Base-by-base conservation (phyloP, 306 rosid genomes). In the Ochetophila trinervis region DNA sequence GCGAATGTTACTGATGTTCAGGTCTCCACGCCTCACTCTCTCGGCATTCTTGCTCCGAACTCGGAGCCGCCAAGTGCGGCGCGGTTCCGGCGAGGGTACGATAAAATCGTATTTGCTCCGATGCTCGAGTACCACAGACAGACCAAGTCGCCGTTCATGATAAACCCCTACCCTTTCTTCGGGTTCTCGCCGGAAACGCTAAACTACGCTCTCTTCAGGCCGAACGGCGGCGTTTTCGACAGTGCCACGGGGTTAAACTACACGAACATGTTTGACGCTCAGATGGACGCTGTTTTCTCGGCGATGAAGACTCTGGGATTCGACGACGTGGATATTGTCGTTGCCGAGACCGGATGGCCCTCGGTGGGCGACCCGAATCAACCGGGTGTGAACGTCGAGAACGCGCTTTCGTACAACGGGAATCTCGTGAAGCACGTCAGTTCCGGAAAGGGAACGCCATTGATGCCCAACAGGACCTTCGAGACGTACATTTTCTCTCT, bases 271-370 rank as follows among this genome's bases (percentile, higher is more conserved):
- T 92, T 85, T 49, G 98, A 92, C 24, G 98, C 96, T 0, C 95
- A 87, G 65, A 79, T 92, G 82, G 98, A 92, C 53, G 92, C 95
- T 51, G 86, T 91, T 47, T 84, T 68, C 73, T 74, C 95, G 22
- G 96, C 98, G n/a, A 87, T 91, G 95, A 91, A 89, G 83, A 82
- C 57, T 24, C 23, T 89, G 11, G 98, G 96, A 0, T 89, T 82
- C 42, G 89, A 70, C 5, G 96, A 88, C 64, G 90, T 91, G 57
- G 96, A 85, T 47, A 16, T 88, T 1, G 85, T 85, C 6, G 84
- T 91, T 7, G 96, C 75, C 0, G 96, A 87, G 76, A 89, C 98
- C 55, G 98, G 98, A 16, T 91, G 96, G 98, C 95, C 96, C 0
- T 83, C 90, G 2, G 77, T 67, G 32, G 98, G 96, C 4, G 98